Base-by-base conservation (phyloP, 2,329 filamentous ascomycete species). In the Ceratocystis destructans region DNA sequence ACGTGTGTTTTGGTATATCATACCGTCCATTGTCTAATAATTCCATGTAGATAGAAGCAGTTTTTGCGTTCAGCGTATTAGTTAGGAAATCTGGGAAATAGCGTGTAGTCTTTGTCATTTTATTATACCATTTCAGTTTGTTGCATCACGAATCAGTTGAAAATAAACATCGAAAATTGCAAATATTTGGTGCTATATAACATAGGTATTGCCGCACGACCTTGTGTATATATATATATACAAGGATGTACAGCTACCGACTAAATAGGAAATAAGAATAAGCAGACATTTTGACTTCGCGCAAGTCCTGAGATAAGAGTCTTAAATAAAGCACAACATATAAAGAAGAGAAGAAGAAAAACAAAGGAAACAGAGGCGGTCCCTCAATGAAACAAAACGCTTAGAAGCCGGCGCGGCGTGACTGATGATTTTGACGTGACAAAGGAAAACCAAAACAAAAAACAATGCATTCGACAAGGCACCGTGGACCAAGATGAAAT, bases 401-500 rank as follows among this genome's bases (percentile, higher is more conserved):
- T 22, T 50, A 15, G n/a, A 22, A 57, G 53, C 53, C 25, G 28
- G 53, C 22, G 22, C 33, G 53, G 31, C 48, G 22, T 57, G 53
- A 57, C 20, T 25, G 53, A 57, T 57, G 53, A 57, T 57, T 57
- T 57, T 57, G 22, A 57, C 53, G 53, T 33, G 28, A 57, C 53
- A 57, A 57, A 57, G 20, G 50, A 55, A 55, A 48, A 22, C 5
- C 25, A 20, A 22, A n/a, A 17, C 6, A 53, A 53, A 53, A n/a
- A 25, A n/a, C 48, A 53, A 20, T 53, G 48, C 22, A 25, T 20
- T 25, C 48, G 48, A 53, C 37, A 41, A 41, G 37, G 37, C 10
- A 41, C 37, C 48, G n/a, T 53, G 2, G 50, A 25, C 25, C 50
- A 55, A 55, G 25, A 55, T 28, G 33, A 28, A n/a, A 33, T 7